Base-by-base conservation (phyloP, 2,329 filamentous ascomycete species). In the Stagonosporopsis cucurbitacearum region DNA sequence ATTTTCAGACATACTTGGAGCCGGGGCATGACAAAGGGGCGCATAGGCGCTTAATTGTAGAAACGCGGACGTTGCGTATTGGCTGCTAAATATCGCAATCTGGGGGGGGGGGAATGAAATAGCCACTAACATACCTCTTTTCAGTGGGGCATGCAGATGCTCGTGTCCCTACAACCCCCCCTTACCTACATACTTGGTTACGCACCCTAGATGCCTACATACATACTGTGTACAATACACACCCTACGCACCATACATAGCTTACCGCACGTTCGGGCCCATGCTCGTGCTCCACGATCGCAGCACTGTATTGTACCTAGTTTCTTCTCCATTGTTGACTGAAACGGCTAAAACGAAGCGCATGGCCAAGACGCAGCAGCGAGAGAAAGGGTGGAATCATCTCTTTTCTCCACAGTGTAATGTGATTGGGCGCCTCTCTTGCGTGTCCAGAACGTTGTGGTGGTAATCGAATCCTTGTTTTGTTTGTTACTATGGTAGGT, bases 21-120 rank as follows among this genome's bases (percentile, higher is more conserved):
- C 54, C 45, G 41, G 50, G 48, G 48, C 60, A 63, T 62, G 37
- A 55, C 42, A 28, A 44, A 54, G 58, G 58, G 57, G 50, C 54
- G 43, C 54, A 59, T 59, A 58, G 62, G 69, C 70, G 70, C 69
- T 63, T 71, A 72, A 72, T 66, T 67, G 63, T 59, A 58, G 63
- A 28, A 48, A 57, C 52, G 50, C 33, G 59, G 59, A n/a, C 32
- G 59, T 40, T 41, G 40, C n/a, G 22, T 15, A 62, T 59, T 63
- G 63, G 63, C 45, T 56, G 52, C 60, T 63, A 67, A 63, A 52
- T 49, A 49, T 53, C 54, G 54, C 44, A 53, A 49, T 44, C n/a
- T n/a, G n/a, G n/a, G n/a, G n/a, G n/a, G n/a, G n/a, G n/a, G n/a
- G 25, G 43, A 39, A 39, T 25, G 17, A 33, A 57, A 52, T 49